A percentile compares a stretch with the other conserved stretches of the same genome.
These are phyloP conservation scores for Sugiyamaella mastotermitis DNA, from an alignment of 805 yeast species.

Conservation along the genomic window DNA sequence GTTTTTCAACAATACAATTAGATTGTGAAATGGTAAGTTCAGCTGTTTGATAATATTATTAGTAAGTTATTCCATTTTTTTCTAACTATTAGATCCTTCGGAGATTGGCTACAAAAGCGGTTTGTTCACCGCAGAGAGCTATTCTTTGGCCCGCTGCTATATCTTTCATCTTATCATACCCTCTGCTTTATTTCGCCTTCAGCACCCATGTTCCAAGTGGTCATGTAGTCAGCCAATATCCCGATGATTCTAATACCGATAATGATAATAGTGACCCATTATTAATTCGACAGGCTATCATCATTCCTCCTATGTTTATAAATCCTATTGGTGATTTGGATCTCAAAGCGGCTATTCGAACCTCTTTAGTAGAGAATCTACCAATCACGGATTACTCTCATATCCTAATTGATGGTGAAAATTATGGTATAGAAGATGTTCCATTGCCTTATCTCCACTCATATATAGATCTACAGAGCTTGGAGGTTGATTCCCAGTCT, in stretches of 20 bases:
- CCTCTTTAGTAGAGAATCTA: constrained; percentile 2
- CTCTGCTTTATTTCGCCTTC: constrained; percentile 37
- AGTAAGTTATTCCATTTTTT: constrained; percentile 1
- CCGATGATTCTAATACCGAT: constrained; percentile 2
- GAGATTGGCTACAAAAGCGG: constrained; percentile 24
- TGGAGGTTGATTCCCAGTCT: not conserved
- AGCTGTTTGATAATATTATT: too few relatives aligned
- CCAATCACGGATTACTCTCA: not conserved
- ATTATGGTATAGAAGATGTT: too few relatives aligned
- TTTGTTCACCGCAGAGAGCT: constrained; percentile 35
- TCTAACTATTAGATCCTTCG: constrained; percentile 1
- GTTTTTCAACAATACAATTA: too few relatives aligned
- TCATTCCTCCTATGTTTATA: constrained; percentile 19
- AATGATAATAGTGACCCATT: constrained; percentile 18
- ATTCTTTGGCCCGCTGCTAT: constrained; percentile 46
- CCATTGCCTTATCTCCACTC: too few relatives aligned
- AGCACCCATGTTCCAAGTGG: constrained; percentile 22
- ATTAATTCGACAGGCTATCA: constrained; percentile 32
- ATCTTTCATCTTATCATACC: constrained; percentile 44
- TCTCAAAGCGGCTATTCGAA: constrained; percentile 18
- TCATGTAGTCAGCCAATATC: not conserved
- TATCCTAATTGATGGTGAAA: too few relatives aligned
- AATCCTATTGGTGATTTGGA: constrained; percentile 5
- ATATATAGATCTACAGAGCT: too few relatives aligned
- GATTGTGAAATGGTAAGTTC: too few relatives aligned